Percentiles rank a stretch among this genome's conserved stretches.
These are phyloP conservation scores for Platanthera zijinensis DNA, from an alignment of 106 monocot genomes.

Conservation along the genomic window DNA sequence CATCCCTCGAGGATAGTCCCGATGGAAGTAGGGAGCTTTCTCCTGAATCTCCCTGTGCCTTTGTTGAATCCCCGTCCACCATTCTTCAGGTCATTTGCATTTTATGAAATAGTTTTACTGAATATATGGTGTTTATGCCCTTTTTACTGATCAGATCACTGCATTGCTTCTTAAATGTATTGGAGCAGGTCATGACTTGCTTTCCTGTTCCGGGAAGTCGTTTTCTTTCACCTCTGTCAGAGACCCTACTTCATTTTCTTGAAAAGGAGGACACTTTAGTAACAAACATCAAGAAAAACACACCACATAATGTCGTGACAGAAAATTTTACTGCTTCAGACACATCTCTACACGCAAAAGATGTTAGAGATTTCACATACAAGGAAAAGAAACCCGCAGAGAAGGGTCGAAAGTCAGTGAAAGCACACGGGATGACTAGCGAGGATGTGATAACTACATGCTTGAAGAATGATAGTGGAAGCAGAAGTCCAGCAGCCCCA, in stretches of 20 bases:
- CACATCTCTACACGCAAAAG: conserved; percentile 5
- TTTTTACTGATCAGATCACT: background rate
- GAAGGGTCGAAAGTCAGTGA: conserved; percentile 11
- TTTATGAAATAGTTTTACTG: background rate
- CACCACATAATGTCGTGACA: background rate
- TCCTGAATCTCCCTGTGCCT: conserved; percentile 20
- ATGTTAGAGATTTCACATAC: conserved; percentile 8
- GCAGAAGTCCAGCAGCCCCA: conserved; percentile 19
- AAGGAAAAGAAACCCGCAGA: conserved; percentile 26
- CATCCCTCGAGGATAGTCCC: conserved; percentile 53
- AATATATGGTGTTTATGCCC: background rate
- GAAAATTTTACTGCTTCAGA: conserved; percentile 10
- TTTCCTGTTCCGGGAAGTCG: conserved; percentile 40
- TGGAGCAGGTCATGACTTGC: conserved; percentile 63
- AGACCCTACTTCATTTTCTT: conserved; percentile 26
- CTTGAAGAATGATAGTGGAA: conserved; percentile 26
- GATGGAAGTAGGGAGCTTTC: conserved; percentile 29
- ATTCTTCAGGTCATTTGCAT: conserved; percentile 46
- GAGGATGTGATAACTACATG: conserved; percentile 15
- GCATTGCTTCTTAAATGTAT: conserved; percentile 13
- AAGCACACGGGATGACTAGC: conserved; percentile 16
- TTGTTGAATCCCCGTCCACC: conserved; percentile 56
- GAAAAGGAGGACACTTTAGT: conserved; percentile 27
- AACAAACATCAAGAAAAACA: conserved; percentile 19
- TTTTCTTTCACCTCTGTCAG: conserved; percentile 62